Base-by-base conservation (phyloP, 495 filamentous ascomycete genomes). In the Neurospora sp. region DNA sequence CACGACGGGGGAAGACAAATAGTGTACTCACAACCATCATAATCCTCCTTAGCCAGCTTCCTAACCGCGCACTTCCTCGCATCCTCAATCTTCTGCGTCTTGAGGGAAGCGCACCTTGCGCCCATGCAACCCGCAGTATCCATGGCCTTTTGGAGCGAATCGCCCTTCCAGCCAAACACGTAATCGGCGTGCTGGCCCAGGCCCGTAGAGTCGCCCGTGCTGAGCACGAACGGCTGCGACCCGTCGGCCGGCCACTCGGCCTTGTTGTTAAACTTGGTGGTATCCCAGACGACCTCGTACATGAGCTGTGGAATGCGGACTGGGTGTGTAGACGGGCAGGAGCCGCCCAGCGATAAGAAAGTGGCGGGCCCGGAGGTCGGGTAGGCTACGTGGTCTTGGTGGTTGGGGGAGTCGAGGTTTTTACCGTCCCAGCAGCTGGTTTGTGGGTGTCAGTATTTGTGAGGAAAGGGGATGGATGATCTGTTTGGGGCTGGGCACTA, bases 231-330 rank as follows among this genome's bases (percentile, higher is more conserved):
- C 0, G 85, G 85, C 70, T 86, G 83, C 70, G 79, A 80, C 37
- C 84, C 84, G 70, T 85, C 84, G 8, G 78, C 70, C 39, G 84
- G 85, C 84, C 84, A 86, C 22, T 80, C 69, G 40, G 73, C 71
- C 74, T 79, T 75, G 80, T 86, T 76, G 79, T 84, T 83, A 78
- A 85, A 86, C 71, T 75, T 71, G 16, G 82, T 83, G 27, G 83
- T 84, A 78, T 86, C 82, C 84, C 84, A 86, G 61, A 86, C 83
- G 17, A 86, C 82, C 76, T 86, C 84, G 76, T 83, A 84, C 81
- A 86, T 85, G 61, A 86, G 78, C 78, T 86, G 84, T 14, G 84
- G 84, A 69, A 86, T 84, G 3, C 80, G 78, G 68, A 84, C 78
- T 16, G 84, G 84, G 78, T 86, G 84, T 3, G 82, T 82, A 12